These are phyloP conservation scores for Herpetospermum pedunculosum DNA, from an alignment of 306 rosid species.

Conservation along the genomic window DNA sequence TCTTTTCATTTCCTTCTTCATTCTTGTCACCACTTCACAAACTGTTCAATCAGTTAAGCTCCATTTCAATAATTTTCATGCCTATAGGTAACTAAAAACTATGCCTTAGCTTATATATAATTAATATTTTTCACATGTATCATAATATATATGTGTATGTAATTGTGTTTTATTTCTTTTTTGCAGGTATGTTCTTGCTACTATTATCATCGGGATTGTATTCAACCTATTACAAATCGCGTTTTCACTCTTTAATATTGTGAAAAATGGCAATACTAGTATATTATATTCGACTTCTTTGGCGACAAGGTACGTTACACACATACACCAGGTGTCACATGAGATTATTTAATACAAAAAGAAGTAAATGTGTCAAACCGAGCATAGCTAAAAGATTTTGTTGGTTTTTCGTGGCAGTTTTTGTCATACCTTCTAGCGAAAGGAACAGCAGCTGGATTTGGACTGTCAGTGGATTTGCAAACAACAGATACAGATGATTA, in stretches of 20 bases:
- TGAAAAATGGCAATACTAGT: conserved; percentile 15
- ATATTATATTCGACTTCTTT: conserved; percentile 36
- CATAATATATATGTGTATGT: neutral
- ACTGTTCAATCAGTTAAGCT: neutral
- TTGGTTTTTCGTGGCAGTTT: conserved; percentile 21
- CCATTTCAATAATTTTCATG: neutral
- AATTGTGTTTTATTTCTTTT: too few species aligned
- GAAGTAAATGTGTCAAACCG: too few species aligned
- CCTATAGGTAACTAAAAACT: neutral
- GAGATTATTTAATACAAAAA: too few species aligned
- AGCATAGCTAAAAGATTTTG: too few species aligned
- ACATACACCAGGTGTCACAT: too few species aligned
- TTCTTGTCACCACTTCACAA: conserved; percentile 18
- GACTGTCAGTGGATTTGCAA: conserved; percentile 18
- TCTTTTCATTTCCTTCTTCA: conserved; percentile 33
- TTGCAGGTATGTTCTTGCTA: neutral
- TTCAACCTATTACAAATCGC: conserved; percentile 37
- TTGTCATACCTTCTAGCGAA: conserved; percentile 47
- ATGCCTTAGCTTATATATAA: neutral
- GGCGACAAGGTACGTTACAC: conserved; percentile 76
- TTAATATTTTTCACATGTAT: neutral
- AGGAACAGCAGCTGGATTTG: conserved; percentile 45
- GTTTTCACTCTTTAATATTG: conserved; percentile 20
- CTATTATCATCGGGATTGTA: conserved; percentile 34
- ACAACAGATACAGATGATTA: neutral